phyloP scores from a whole-genome alignment of 495 filamentous ascomycete species.

The Parathielavia appendiculata region DNA sequence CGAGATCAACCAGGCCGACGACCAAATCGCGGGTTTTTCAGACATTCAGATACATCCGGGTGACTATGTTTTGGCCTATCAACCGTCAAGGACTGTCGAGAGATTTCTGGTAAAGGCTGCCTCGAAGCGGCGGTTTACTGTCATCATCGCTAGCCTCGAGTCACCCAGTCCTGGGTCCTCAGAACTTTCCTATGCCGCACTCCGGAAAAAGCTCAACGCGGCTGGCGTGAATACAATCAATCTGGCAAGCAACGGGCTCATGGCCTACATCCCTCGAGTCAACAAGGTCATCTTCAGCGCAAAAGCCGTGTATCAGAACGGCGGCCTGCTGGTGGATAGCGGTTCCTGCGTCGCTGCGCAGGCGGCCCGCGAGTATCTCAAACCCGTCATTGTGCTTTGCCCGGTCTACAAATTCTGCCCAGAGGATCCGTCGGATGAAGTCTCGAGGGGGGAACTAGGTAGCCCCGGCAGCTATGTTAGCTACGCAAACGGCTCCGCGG shows the following conservation, averaged over 20 bases:
- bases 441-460: constrained; percentile 74
- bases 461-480: constrained; percentile 66
- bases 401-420: constrained; percentile 90
- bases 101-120: constrained; percentile 81
- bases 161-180: constrained; percentile 38
- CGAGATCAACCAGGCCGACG: constrained; percentile 80
- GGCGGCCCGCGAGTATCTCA: constrained; percentile 72
- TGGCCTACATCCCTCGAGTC: constrained; percentile 86
- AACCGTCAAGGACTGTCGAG: constrained; percentile 74
- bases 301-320: constrained; percentile 79
- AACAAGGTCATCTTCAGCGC: constrained; percentile 91
- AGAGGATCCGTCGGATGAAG: constrained; percentile 73
- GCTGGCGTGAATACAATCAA: constrained; percentile 75
- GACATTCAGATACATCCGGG: constrained; percentile 85
- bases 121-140: constrained; percentile 77
- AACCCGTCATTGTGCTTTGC: constrained; percentile 76
- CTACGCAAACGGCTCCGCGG: constrained; percentile 68
- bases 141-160: constrained; percentile 62
- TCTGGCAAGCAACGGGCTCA: constrained; percentile 76
- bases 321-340: constrained; percentile 72
- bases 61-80: constrained; percentile 82
- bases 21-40: constrained; percentile 79
- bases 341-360: constrained; percentile 73
- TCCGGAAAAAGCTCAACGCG: constrained; percentile 69
- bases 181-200: constrained; percentile 42